phyloP scores from a whole-genome alignment of 768 basidiomycete genomes.

The Termitomyces sp. region DNA sequence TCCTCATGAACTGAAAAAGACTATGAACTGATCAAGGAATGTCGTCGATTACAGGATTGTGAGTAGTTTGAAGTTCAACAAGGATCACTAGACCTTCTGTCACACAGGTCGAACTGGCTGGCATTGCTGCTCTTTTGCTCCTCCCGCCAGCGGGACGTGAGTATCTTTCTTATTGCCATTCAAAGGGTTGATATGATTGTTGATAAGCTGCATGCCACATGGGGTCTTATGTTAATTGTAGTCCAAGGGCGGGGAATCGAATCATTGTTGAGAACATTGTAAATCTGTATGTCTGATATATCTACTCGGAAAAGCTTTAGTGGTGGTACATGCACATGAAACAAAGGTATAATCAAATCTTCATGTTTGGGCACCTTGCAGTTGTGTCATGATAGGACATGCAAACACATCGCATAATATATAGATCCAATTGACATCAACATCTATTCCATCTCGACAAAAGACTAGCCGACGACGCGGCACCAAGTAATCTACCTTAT shows the following conservation, averaged over 20 bases:
- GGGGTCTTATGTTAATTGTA: not conserved
- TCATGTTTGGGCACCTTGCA: too few species aligned
- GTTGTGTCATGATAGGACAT: too few species aligned
- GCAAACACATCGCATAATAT: too few species aligned
- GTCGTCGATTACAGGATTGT: not conserved
- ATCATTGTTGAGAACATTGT: not conserved
- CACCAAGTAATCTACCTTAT: too few species aligned
- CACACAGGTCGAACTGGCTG: not conserved
- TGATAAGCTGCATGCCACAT: not conserved
- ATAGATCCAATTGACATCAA: too few species aligned
- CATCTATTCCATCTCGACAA: too few species aligned
- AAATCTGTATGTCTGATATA: not conserved
- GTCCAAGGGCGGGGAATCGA: not conserved
- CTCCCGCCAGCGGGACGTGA: not conserved
- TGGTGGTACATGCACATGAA: too few species aligned
- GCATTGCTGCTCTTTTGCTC: constrained; percentile 3
- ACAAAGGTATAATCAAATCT: too few species aligned
- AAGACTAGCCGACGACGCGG: too few species aligned
- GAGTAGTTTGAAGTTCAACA: not conserved
- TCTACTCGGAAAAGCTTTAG: too few species aligned
- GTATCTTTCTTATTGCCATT: not conserved
- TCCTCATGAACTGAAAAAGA: too few species aligned
- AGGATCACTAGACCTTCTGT: not conserved
- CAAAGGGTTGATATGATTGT: not conserved
- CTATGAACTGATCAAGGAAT: not conserved